Evolutionary conservation across 1,284 basidiomycete genomes (phyloP).

Genomic region (Cryptococcus jaspeensis): DNA sequence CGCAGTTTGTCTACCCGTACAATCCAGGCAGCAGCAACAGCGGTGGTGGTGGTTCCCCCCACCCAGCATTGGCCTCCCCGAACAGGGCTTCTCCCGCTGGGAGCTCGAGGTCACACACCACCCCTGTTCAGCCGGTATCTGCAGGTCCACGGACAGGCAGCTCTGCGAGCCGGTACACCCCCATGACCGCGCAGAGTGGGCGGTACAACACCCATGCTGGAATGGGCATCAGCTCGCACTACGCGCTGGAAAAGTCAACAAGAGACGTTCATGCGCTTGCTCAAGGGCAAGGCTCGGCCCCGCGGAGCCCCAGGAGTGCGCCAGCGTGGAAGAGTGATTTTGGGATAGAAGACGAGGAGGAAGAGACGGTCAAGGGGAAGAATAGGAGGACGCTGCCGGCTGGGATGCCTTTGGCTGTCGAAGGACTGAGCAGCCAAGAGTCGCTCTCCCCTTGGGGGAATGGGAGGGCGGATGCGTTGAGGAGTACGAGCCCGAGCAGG

Average conservation of each 20-base stretch:
- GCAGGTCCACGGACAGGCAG: neutral
- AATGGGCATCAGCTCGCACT: neutral
- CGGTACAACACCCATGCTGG: too few species aligned
- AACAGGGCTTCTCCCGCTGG: neutral
- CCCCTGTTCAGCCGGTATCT: neutral
- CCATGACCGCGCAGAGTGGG: neutral
- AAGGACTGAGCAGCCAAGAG: neutral
- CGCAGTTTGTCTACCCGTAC: constrained; percentile 3
- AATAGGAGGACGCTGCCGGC: constrained; percentile 29
- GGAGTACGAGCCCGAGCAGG: constrained; percentile 13
- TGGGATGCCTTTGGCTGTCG: neutral
- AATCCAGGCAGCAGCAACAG: neutral
- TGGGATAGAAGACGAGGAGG: constrained; percentile 17
- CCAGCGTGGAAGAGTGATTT: constrained; percentile 30
- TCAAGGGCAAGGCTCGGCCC: neutral
- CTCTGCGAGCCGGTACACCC: constrained; percentile 8
- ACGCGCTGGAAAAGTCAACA: constrained; percentile 1
- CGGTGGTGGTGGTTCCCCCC: neutral
- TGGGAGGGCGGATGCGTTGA: constrained; percentile 6
- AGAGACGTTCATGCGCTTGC: neutral
- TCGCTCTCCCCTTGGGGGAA: neutral
- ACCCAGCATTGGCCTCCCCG: neutral
- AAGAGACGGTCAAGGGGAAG: constrained; percentile 23
- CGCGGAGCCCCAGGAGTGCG: constrained; percentile 3
- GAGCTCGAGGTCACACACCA: neutral